Base-by-base conservation (phyloP, 768 basidiomycete genomes). In the Boletus subparvulus region DNA sequence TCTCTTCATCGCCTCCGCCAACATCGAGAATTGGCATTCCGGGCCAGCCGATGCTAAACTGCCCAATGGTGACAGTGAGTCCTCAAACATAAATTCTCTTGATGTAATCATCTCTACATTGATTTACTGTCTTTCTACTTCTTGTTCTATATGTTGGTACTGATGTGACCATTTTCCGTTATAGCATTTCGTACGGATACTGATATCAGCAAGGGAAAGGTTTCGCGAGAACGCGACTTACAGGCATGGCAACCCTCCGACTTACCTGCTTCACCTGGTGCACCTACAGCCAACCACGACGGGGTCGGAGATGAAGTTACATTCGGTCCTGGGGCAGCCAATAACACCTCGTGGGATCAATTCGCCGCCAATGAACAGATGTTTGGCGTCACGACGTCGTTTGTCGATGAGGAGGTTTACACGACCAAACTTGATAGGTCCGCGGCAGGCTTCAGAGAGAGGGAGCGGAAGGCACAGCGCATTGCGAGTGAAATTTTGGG, bases 331-430 rank as follows among this genome's bases (percentile, higher is more conserved):
- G 79, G 79, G 12, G 72, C 80, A 16, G 70, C 63, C n/a, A 64
- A 64, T 43, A 76, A 74, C 55, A 68, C 73, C 30, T 66, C 78
- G 3, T 94, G 95, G 92, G 94, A 99, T 72, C 94, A 97, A 72
- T 99, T 96, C 65, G 87, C 86, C 19, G 92, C 79, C 41, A 99
- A 98, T 73, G 96, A 98, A 74, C 80, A 89, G 64, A 79, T 92
- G 53, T 98, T 97, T 68, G 97, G 97, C 24, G 86, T 96, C 59
- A 93, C 80, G 65, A 93, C 94, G 10, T 84, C 83, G 63, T 99
- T 92, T 73, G 88, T 92, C 72, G 88, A 96, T 66, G 97, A 99
- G 75, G 91, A 96, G 55, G 69, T 86, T 35, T 99, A 99, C 72
- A 98, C 97, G 12, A 98, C 96, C 17, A 93, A 86, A 74, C 79